Conservation (phyloP, 306 rosid species). For the Begonia masoniana region DNA sequence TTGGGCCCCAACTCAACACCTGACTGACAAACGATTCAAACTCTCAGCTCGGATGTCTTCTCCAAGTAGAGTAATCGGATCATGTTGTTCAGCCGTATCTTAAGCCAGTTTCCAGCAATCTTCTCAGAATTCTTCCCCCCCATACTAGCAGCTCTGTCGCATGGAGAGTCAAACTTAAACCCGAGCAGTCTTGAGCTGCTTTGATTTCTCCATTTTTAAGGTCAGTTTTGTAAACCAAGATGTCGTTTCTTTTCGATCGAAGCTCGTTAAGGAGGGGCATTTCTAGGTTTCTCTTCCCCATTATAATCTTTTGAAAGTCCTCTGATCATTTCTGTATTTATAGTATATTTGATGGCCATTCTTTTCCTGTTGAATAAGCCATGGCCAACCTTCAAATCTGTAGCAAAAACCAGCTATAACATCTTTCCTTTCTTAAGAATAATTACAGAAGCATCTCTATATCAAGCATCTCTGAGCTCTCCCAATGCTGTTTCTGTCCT, state of each 20-base stretch:
- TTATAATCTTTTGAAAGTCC: constrained; percentile 52
- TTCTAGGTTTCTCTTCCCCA: constrained; percentile 42
- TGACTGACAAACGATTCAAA: constrained; percentile 64
- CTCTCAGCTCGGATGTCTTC: constrained; percentile 67
- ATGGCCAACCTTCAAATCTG: constrained; percentile 57
- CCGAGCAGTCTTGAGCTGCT: constrained; percentile 49
- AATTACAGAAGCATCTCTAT: constrained; percentile 42
- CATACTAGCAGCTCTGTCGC: constrained; percentile 30
- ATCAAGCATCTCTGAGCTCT: constrained; percentile 4
- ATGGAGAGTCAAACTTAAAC: constrained; percentile 50
- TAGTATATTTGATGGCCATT: constrained; percentile 65
- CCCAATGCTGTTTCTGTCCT: constrained; percentile 37
- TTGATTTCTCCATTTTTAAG: constrained; percentile 41
- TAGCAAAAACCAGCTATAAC: constrained; percentile 57
- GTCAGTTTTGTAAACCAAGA: constrained; percentile 43
- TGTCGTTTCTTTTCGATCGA: constrained; percentile 42
- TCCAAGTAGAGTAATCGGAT: constrained; percentile 33
- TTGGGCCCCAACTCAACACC: constrained; percentile 55
- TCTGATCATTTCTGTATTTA: constrained; percentile 51
- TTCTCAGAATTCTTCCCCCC: constrained; percentile 50
- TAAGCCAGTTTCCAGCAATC: constrained; percentile 44
- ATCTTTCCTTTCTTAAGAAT: constrained; percentile 46
- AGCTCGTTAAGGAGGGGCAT: constrained; percentile 51
- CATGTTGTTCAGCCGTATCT: constrained; percentile 37
- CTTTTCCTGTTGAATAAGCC: constrained; percentile 63